Conservation (phyloP, 805 yeast genomes). For the Clavispora vitiphila region DNA sequence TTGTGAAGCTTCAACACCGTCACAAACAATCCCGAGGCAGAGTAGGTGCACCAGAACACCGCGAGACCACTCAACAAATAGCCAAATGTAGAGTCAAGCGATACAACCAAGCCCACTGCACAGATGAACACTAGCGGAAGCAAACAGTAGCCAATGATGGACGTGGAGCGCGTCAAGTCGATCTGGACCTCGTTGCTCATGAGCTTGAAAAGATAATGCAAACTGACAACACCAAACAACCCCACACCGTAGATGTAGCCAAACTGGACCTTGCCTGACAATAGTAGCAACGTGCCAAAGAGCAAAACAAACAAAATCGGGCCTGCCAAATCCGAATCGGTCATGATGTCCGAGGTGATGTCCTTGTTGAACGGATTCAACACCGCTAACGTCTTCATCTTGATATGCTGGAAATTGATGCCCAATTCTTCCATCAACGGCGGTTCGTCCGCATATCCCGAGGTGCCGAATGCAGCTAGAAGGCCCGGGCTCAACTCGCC, state of each 20-base stretch:
- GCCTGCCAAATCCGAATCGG: slow-evolving; percentile 92
- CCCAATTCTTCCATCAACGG: slow-evolving; percentile 91
- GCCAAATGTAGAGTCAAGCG: slow-evolving; percentile 71
- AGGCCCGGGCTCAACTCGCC: slow-evolving; percentile 65
- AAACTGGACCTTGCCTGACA: slow-evolving; percentile 92
- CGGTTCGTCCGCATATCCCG: slow-evolving; percentile 94
- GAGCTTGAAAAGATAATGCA: slow-evolving; percentile 77
- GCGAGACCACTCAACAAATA: slow-evolving; percentile 62
- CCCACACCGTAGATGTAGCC: slow-evolving; percentile 98
- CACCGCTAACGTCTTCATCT: slow-evolving; percentile 78
- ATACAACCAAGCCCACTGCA: slow-evolving; percentile 59
- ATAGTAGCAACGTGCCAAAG: slow-evolving; percentile 75
- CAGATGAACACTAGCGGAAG: slow-evolving; percentile 81
- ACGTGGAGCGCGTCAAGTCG: slow-evolving; percentile 69
- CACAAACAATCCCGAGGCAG: slow-evolving; percentile 90
- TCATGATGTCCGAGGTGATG: slow-evolving; percentile 67
- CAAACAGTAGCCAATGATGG: slow-evolving; percentile 90
- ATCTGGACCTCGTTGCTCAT: slow-evolving; percentile 68
- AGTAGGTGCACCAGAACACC: slow-evolving; percentile 86
- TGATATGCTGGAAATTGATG: slow-evolving; percentile 83
- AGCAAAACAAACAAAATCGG: slow-evolving; percentile 84
- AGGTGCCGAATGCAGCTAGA: slow-evolving; percentile 86
- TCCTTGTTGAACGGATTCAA: slow-evolving; percentile 64
- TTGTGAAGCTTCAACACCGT: slow-evolving; percentile 76
- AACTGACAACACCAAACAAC: slow-evolving; percentile 77